Percentiles rank a stretch among this genome's conserved stretches.
Conservation (phyloP, 164 flowering plant species). For the Cinnamomum chago region DNA sequence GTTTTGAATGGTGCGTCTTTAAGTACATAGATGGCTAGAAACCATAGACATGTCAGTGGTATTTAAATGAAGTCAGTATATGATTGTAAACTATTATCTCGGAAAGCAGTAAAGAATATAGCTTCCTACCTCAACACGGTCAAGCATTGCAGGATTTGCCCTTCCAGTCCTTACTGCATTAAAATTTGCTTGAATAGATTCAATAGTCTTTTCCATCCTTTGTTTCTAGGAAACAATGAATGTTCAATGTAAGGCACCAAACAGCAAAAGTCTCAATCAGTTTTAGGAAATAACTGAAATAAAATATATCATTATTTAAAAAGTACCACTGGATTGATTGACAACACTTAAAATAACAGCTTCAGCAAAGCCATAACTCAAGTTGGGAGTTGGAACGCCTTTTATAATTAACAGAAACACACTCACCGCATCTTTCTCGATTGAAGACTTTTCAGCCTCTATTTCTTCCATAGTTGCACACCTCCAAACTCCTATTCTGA, state of each 20-base stretch:
- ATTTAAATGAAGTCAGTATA: too few relatives aligned
- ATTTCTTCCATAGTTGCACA: constrained; percentile 89
- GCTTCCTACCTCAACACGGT: constrained; percentile 65
- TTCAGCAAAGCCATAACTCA: background rate
- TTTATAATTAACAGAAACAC: background rate
- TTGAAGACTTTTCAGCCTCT: constrained; percentile 71
- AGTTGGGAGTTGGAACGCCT: background rate
- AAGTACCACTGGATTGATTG: background rate
- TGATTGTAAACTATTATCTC: background rate
- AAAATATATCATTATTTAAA: background rate
- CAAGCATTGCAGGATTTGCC: constrained; percentile 83
- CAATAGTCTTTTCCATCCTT: constrained; percentile 91
- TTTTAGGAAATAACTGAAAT: background rate
- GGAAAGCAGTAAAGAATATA: background rate
- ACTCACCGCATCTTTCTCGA: constrained; percentile 83
- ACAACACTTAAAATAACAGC: background rate
- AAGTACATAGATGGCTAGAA: too few relatives aligned
- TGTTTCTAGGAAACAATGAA: constrained; percentile 43
- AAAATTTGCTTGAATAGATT: constrained; percentile 57
- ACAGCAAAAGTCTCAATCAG: background rate
- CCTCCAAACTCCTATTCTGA: constrained; percentile 54
- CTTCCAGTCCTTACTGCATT: constrained; percentile 86
- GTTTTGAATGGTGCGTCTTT: too few relatives aligned
- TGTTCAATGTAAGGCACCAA: background rate
- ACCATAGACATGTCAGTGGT: too few relatives aligned